A percentile compares a stretch with the other conserved stretches of the same genome.
Conservation (phyloP, 345 rosid species). For the Eucalyptus caleyi region DNA sequence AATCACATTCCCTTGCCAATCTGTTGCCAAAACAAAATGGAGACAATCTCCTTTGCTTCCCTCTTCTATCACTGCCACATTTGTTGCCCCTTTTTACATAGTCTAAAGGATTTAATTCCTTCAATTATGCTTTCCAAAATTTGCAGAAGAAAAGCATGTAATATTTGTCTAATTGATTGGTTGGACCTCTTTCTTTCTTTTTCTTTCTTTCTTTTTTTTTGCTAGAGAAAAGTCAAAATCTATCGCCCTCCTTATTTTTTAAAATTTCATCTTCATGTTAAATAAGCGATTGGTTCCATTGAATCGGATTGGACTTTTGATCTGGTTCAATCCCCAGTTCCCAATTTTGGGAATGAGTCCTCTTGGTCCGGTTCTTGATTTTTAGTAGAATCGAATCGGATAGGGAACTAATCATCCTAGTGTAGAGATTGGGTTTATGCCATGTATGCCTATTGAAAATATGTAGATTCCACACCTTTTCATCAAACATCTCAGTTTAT, state of each 20-base stretch:
- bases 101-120: not conserved
- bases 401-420: too few relatives aligned
- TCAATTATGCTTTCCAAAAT: not conserved
- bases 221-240: not conserved
- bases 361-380: too few relatives aligned
- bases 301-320: accelerated
- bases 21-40: not conserved
- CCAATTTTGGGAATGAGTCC: not conserved
- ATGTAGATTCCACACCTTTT: not conserved
- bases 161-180: not conserved
- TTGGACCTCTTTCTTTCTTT: not conserved
- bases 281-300: not conserved
- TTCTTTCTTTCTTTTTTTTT: too few relatives aligned
- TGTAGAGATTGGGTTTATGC: not conserved
- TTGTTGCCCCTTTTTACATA: too few relatives aligned
- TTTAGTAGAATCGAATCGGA: not conserved
- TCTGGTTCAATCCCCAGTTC: not conserved
- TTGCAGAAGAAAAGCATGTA: not conserved
- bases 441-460: not conserved
- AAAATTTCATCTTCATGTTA: not conserved
- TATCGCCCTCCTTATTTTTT: too few relatives aligned
- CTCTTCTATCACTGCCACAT: not conserved
- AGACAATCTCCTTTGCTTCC: not conserved
- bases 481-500: not conserved
- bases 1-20: not conserved